phyloP scores from a whole-genome alignment of 208 protist genomes.

The Leptomonas seymouri region DNA sequence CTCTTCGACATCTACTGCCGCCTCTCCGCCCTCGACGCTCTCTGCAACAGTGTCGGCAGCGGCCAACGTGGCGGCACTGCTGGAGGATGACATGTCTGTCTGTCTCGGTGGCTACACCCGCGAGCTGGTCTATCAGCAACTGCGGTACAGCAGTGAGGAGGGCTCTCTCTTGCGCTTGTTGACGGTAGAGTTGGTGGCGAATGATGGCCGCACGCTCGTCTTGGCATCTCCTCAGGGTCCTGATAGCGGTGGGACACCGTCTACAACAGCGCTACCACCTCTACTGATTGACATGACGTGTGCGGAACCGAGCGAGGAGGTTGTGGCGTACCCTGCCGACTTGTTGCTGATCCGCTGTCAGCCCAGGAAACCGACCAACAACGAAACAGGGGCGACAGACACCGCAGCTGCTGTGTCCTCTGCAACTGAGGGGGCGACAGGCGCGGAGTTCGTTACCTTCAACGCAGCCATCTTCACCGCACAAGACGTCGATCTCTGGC shows the following conservation, averaged over 20 bases:
- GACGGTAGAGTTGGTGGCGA: slow-evolving; percentile 72
- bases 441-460: slow-evolving; percentile 59
- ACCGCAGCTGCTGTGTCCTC: background rate
- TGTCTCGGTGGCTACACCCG: slow-evolving; percentile 30
- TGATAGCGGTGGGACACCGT: background rate
- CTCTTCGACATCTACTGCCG: background rate
- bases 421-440: slow-evolving; percentile 28
- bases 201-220: slow-evolving; percentile 62
- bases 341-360: slow-evolving; percentile 53
- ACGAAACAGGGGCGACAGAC: background rate
- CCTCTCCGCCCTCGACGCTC: background rate
- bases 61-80: slow-evolving; percentile 22
- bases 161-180: slow-evolving; percentile 42
- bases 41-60: slow-evolving; percentile 6
- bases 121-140: slow-evolving; percentile 37
- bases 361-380: slow-evolving; percentile 6
- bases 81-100: slow-evolving; percentile 32
- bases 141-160: slow-evolving; percentile 31
- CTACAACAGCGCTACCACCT: slow-evolving; percentile 13
- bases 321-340: slow-evolving; percentile 52
- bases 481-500: slow-evolving; percentile 63
- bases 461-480: slow-evolving; percentile 51
- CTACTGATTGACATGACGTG: slow-evolving; percentile 30
- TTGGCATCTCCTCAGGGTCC: slow-evolving; percentile 29
- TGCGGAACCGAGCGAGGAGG: slow-evolving; percentile 21